phyloP scores from a whole-genome alignment of 192 early-diverging fungal genomes.

The Coemansia sp. region DNA sequence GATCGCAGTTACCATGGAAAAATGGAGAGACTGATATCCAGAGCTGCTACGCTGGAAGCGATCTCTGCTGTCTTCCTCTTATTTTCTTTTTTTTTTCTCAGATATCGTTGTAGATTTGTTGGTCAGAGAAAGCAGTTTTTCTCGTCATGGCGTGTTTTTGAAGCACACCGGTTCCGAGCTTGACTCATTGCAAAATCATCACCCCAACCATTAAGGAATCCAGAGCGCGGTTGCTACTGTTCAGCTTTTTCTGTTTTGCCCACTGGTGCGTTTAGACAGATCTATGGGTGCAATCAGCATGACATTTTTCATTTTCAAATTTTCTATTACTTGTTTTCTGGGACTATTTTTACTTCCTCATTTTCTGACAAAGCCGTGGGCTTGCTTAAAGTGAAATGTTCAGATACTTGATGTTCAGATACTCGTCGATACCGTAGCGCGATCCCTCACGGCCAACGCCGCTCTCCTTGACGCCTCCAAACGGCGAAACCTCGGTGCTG shows the following conservation, averaged over 20 bases:
- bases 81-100: no score
- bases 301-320: neutral
- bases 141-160: no score
- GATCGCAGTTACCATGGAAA: no score
- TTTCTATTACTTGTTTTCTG: neutral
- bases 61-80: no score
- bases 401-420: conserved; percentile 45
- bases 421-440: conserved; percentile 55
- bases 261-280: neutral
- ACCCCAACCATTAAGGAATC: neutral
- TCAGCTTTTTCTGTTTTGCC: neutral
- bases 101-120: no score
- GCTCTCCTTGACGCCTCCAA: conserved; percentile 65
- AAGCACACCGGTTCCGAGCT: no score
- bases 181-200: neutral
- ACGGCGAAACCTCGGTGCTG: conserved; percentile 56
- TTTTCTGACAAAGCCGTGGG: no score
- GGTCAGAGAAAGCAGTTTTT: no score
- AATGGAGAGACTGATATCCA: no score
- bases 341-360: no score
- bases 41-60: no score
- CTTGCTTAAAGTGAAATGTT: conserved; percentile 29
- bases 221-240: neutral
- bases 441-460: conserved; percentile 62
- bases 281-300: neutral